These are phyloP conservation scores for Eucalyptus globulus DNA, from an alignment of 345 rosid genomes.

Conservation along the genomic window DNA sequence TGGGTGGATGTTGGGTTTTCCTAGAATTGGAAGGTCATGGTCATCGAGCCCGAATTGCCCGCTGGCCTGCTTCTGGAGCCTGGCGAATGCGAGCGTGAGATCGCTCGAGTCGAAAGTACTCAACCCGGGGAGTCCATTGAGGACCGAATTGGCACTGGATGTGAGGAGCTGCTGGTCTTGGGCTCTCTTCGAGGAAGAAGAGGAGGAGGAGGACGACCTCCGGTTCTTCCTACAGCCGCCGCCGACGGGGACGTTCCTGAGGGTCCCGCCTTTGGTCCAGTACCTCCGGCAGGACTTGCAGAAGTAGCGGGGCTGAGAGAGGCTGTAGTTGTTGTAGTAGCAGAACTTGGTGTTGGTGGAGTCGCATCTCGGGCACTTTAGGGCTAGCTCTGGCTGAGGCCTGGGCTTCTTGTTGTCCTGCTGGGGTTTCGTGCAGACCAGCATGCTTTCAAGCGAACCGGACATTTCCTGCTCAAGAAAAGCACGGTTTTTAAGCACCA, in stretches of 20 bases:
- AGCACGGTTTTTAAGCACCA: not conserved
- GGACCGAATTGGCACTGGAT: slow-evolving; percentile 15
- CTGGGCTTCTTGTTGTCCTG: slow-evolving; percentile 36
- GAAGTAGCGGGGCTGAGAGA: slow-evolving; percentile 75
- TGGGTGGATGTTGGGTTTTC: slow-evolving; percentile 18
- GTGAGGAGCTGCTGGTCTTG: slow-evolving; percentile 25
- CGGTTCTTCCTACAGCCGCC: slow-evolving; percentile 79
- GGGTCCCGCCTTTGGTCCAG: slow-evolving; percentile 86
- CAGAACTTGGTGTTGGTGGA: slow-evolving; percentile 83
- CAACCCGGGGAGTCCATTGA: slow-evolving; percentile 19
- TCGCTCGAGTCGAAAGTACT: slow-evolving; percentile 46
- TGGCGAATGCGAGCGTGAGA: slow-evolving; percentile 66
- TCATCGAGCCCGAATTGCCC: slow-evolving; percentile 50
- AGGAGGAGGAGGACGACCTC: slow-evolving; percentile 34
- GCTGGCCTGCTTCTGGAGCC: slow-evolving; percentile 40
- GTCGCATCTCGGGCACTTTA: slow-evolving; percentile 67
- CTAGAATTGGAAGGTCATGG: slow-evolving; percentile 25
- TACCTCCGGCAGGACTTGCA: slow-evolving; percentile 82
- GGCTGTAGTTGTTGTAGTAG: slow-evolving; percentile 89
- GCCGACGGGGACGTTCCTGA: slow-evolving; percentile 76
- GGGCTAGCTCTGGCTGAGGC: slow-evolving; percentile 56
- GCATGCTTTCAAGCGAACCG: slow-evolving; percentile 52
- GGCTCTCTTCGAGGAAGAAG: slow-evolving; percentile 11
- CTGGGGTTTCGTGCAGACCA: slow-evolving; percentile 40
- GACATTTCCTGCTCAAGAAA: slow-evolving; percentile 32